Evolutionary conservation across 75 land plant species (phyloP).

Genomic region (Isoetes taiwanensis): DNA sequence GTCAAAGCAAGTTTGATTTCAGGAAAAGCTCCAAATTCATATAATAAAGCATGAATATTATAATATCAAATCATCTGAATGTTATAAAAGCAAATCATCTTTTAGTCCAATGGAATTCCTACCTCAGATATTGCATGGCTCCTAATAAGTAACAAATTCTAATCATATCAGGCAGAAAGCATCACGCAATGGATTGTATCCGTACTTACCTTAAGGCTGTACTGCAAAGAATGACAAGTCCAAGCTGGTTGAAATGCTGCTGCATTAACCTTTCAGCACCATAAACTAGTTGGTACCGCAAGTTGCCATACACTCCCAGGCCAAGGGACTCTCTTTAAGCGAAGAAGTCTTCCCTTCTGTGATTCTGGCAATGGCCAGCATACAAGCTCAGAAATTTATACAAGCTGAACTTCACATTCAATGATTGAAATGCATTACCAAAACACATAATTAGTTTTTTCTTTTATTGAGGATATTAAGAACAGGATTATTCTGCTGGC

Average conservation of each 20-base stretch:
- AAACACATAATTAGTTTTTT: too few relatives aligned
- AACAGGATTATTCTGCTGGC: too few relatives aligned
- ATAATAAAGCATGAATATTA: background rate
- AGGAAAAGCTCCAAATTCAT: background rate
- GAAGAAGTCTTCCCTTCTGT: too few relatives aligned
- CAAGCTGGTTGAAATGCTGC: slow-evolving; percentile 66
- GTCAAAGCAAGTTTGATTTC: background rate
- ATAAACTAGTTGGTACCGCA: slow-evolving; percentile 69
- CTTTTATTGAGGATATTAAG: too few relatives aligned
- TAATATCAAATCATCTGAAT: background rate
- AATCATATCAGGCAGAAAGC: background rate
- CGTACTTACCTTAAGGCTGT: slow-evolving; percentile 51
- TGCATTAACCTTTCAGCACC: slow-evolving; percentile 67
- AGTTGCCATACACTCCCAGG: slow-evolving; percentile 68
- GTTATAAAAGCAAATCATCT: background rate
- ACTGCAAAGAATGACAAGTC: slow-evolving; percentile 53
- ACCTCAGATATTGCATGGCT: background rate
- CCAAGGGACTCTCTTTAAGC: slow-evolving; percentile 55
- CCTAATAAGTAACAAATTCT: background rate
- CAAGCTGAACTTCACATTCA: too few relatives aligned
- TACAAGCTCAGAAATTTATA: too few relatives aligned
- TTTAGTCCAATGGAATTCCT: background rate
- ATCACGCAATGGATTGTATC: background rate
- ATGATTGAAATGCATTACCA: too few relatives aligned
- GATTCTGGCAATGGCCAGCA: too few relatives aligned